Evolutionary conservation across 495 filamentous ascomycete species (phyloP).

Genomic region (Penicillium malachiteum): DNA sequence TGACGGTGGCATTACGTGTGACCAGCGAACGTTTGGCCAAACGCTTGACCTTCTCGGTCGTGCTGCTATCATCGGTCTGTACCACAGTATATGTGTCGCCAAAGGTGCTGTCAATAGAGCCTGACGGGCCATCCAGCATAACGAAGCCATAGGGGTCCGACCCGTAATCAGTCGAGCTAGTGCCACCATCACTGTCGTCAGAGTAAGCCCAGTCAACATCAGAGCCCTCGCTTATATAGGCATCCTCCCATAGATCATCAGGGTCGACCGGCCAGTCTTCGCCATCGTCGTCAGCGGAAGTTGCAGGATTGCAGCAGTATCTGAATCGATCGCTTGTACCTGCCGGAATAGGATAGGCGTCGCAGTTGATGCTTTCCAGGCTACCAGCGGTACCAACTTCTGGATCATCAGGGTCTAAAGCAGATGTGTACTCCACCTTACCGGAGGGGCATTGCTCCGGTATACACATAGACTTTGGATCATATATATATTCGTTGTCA

Average conservation of each 20-base stretch:
- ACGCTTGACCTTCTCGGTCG: not conserved
- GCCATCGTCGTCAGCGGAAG: not conserved
- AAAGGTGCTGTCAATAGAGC: slow-evolving; percentile 30
- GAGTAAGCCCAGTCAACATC: not conserved
- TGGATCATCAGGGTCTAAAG: not conserved
- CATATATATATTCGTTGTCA: not conserved
- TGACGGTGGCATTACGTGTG: not conserved
- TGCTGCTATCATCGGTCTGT: not conserved
- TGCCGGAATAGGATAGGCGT: not conserved
- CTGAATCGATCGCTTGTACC: not conserved
- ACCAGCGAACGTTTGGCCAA: not conserved
- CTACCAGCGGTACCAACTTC: not conserved
- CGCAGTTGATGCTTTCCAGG: not conserved
- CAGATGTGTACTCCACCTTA: not conserved
- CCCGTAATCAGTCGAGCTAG: slow-evolving; percentile 16
- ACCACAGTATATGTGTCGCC: slow-evolving; percentile 4
- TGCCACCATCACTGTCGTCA: not conserved
- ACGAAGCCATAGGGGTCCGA: slow-evolving; percentile 35
- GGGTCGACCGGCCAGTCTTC: not conserved
- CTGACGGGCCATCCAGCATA: slow-evolving; percentile 34
- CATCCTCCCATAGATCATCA: not conserved
- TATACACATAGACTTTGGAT: not conserved
- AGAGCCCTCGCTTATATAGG: not conserved
- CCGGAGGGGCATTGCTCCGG: not conserved
- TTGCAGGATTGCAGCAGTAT: not conserved